Evolutionary conservation across 2,329 filamentous ascomycete species (phyloP), one percentile per base, ranked within the genome.

Genomic region (Colletotrichum sansevieriae): DNA sequence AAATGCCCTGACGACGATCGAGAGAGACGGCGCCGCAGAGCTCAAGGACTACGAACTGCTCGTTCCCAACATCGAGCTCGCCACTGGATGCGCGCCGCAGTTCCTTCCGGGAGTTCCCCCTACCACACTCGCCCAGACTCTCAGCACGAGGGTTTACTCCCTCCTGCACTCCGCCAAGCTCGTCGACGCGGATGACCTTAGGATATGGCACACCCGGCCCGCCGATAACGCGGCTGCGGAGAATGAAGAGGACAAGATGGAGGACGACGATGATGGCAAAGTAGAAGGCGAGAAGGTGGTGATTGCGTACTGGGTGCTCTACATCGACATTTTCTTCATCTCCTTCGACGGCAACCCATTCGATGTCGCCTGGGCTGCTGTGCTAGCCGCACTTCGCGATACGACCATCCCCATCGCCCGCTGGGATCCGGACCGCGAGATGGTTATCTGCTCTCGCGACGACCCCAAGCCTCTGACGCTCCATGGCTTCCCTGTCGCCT

Each of bases 271-370:
- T 7, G 76, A 77, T n/a, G 71, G 72, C 5, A 73, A 70, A 20
- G 44, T 52, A 4, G 72, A 76, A 12, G 67, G 68, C 3, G 70
- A 77, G 61, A 78, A 78, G 41, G 77, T 80, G 67, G 80, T 95
- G 11, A 95, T 92, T 77, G 96, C 92, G 0, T 98, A 97, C 79
- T 99, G 95, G 96, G 91, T 93, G 10, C 88, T 99, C 20, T 98
- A 97, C 79, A 92, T 99, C 72, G 95, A 98, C 76, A 85, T 98
- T n/a, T 88, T 98, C 76, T 96, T 97, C 81, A 91, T 99, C 73
- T 97, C 93, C 0, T 89, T 97, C 57, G 95, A 97, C 72, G 95
- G 95, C 6, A 97, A 96, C 75, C 89, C 94, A 1, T 95, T 98
- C 72, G 95, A 99, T 76, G 92, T 93, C 0, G 93, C 94, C 0